Evolutionary conservation across 1,284 basidiomycete genomes (phyloP).

Genomic region (Ceratobasidium sp.): DNA sequence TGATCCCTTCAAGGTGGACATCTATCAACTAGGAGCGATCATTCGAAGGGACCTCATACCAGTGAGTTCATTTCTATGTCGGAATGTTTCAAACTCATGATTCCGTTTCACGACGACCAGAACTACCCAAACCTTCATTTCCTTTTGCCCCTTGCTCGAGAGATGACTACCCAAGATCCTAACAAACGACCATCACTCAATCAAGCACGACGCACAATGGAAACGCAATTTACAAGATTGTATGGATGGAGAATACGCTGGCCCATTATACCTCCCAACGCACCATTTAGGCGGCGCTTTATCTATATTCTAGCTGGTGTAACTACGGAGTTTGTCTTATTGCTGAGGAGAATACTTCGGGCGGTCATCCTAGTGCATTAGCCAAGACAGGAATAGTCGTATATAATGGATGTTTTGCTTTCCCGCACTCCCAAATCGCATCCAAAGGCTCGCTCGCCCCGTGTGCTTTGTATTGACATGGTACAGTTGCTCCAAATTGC

Average conservation of each 20-base stretch:
- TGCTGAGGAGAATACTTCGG: no score
- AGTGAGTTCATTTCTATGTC: not conserved
- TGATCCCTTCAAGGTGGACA: slow-evolving; percentile 4
- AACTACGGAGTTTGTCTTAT: no score
- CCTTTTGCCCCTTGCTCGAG: slow-evolving; percentile 5
- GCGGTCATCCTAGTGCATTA: no score
- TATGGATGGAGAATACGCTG: slow-evolving; percentile 1
- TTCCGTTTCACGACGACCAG: not conserved
- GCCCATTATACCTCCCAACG: not conserved
- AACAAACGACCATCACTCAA: not conserved
- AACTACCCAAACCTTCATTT: not conserved
- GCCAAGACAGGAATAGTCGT: no score
- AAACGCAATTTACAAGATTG: not conserved
- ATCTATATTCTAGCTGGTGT: no score
- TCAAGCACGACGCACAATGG: not conserved
- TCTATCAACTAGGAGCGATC: slow-evolving; percentile 3
- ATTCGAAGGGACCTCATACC: slow-evolving; percentile 10
- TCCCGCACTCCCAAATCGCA: no score
- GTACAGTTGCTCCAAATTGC: no score
- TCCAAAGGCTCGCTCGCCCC: no score
- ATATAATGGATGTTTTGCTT: no score
- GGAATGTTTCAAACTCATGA: not conserved
- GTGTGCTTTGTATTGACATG: no score
- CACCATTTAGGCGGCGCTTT: no score
- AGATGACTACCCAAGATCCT: slow-evolving; percentile 8